A percentile compares a stretch with the other conserved stretches of the same genome.
Conservation (phyloP, 306 rosid genomes). For the Glycine soja region DNA sequence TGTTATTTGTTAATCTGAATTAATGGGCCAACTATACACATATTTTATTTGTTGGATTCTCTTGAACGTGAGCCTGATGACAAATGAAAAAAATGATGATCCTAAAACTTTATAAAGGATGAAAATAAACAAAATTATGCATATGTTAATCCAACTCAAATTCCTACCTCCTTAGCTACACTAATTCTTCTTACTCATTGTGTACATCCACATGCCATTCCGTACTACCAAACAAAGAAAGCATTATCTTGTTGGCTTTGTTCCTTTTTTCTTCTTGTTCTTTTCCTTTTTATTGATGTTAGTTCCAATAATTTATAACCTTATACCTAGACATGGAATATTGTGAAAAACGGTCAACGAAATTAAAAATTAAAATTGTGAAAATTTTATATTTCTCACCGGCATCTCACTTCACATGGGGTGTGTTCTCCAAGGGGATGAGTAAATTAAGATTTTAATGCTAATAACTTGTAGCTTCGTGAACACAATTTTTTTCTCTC, state of each 20-base stretch:
- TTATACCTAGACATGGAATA: neutral
- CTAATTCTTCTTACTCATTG: neutral
- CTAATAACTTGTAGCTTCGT: neutral
- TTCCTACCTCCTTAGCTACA: too few species aligned
- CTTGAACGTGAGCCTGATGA: constrained; percentile 5
- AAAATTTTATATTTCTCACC: neutral
- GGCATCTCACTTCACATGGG: constrained; percentile 2
- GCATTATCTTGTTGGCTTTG: constrained; percentile 12
- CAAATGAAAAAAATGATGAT: neutral
- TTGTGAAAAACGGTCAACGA: neutral
- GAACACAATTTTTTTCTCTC: neutral
- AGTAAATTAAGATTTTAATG: neutral
- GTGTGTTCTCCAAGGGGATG: neutral
- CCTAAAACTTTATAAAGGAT: neutral
- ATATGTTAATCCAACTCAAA: constrained; percentile 21
- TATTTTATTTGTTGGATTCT: constrained; percentile 5
- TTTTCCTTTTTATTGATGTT: neutral
- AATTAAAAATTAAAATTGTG: neutral
- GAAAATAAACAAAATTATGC: neutral
- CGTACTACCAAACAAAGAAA: constrained; percentile 40
- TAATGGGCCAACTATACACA: neutral
- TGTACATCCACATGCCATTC: constrained; percentile 32
- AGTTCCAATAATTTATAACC: constrained; percentile 21
- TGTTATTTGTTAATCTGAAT: neutral
- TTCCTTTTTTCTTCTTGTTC: neutral